These are phyloP conservation scores for Myxozyma neglecta DNA, from an alignment of 805 yeast species.

Conservation along the genomic window DNA sequence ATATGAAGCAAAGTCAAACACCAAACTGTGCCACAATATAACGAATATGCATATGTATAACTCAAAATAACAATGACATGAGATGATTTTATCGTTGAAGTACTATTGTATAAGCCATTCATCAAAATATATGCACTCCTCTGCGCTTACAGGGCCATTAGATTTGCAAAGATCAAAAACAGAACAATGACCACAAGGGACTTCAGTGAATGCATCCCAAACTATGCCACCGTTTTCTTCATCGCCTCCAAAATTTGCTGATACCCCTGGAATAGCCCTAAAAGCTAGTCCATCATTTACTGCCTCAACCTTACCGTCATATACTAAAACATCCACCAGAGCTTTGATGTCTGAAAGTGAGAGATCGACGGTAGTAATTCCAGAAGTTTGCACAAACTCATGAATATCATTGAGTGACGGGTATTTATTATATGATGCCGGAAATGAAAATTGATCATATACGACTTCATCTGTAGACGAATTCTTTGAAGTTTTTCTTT, in stretches of 20 bases:
- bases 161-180: conserved; percentile 36
- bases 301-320: conserved; percentile 77
- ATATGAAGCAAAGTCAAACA: background rate
- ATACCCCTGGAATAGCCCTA: conserved; percentile 63
- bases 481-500: conserved; percentile 5
- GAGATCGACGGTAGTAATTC: conserved; percentile 80
- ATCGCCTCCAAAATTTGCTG: conserved; percentile 10
- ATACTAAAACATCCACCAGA: conserved; percentile 81
- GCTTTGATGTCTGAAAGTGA: conserved; percentile 71
- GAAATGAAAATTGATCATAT: conserved; percentile 50
- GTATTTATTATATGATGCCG: conserved; percentile 59
- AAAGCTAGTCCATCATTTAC: conserved; percentile 61
- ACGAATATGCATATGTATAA: too few relatives aligned
- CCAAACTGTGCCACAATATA: background rate
- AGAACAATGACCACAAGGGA: conserved; percentile 40
- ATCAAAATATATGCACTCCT: conserved; percentile 39
- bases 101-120: conserved; percentile 36
- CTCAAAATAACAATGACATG: too few relatives aligned
- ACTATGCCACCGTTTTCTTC: conserved; percentile 5
- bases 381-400: conserved; percentile 67
- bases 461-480: conserved; percentile 35
- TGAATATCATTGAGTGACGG: conserved; percentile 74
- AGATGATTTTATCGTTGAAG: background rate
- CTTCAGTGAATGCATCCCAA: conserved; percentile 37
- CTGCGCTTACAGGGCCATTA: conserved; percentile 39